Evolutionary conservation across 2,329 filamentous ascomycete species (phyloP).

Genomic region (Phyllosticta capitalensis): DNA sequence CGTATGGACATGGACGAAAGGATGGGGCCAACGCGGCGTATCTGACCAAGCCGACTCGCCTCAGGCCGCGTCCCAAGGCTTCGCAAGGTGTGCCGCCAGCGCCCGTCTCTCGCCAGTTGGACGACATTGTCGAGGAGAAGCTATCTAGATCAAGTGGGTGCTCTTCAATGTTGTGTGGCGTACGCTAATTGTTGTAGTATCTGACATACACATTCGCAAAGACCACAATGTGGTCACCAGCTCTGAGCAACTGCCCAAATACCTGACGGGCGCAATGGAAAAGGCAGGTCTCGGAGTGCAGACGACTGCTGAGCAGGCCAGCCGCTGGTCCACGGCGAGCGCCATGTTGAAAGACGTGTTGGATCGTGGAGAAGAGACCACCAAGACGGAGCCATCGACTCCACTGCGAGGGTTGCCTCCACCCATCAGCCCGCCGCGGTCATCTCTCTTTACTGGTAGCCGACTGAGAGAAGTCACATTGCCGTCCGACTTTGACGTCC

Average conservation of each 20-base stretch:
- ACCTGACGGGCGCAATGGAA: background rate
- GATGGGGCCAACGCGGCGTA: background rate
- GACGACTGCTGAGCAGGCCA: background rate
- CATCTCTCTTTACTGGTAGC: background rate
- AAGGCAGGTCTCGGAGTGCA: background rate
- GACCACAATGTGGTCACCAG: background rate
- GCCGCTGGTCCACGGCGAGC: background rate
- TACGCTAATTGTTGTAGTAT: background rate
- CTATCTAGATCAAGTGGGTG: no score
- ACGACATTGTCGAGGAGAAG: background rate
- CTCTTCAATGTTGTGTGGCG: no score
- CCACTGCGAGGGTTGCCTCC: background rate
- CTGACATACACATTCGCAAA: background rate
- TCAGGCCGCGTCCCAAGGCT: background rate
- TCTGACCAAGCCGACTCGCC: background rate
- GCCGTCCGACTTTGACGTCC: background rate
- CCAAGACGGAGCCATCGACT: background rate
- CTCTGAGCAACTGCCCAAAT: background rate
- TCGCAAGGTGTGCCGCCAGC: background rate
- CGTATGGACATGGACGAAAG: constrained; percentile 12
- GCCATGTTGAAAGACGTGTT: background rate
- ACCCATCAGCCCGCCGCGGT: background rate
- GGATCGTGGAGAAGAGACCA: background rate
- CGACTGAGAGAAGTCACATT: background rate
- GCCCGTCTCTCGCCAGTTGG: background rate